Base-by-base conservation (phyloP, 2,329 filamentous ascomycete species). In the Didymella exigua region DNA sequence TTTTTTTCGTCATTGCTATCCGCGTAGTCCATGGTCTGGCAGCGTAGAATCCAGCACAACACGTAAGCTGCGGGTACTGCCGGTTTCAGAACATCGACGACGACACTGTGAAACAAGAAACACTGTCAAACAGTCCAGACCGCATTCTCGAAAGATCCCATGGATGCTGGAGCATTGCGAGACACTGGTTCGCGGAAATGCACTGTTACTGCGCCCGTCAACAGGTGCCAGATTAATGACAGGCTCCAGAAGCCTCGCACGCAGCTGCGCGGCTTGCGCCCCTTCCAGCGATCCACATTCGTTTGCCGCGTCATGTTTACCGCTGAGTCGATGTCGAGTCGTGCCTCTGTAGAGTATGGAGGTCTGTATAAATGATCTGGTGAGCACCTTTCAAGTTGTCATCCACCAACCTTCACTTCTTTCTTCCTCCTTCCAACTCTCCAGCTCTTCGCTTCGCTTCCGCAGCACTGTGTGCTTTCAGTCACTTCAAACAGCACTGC, bases 191-290 rank as follows among this genome's bases (percentile, higher is more conserved):
- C 44, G 44, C 21, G 31, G 34, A 30, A 56, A 44, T 5, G 8
- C 26, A 43, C 24, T 16, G 26, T 49, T 16, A 14, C n/a, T 18
- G 7, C 19, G 33, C 27, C 31, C 34, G 19, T 48, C 30, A 36
- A 51, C 54, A 51, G 43, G 54, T 48, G 31, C 43, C 54, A 51
- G 54, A 51, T 56, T 43, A 19, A 56, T 49, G 54, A 56, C 43
- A 52, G 48, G 24, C 37, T 19, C 53, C 27, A 9, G 42, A 14
- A 23, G 26, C 21, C 30, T 45, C 21, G 33, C 27, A 42, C n/a
- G 7, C 11, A 38, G 10, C 24, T 43, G 33, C 54, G 43, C 48
- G 54, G 48, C 48, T 47, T 34, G 31, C 24, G 19, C 27, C 42
- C 19, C 11, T 43, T 33, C 30, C 29, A 13, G 36, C 23, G 30